Conservation (phyloP, 306 rosid species). For the Sindora glabra region DNA sequence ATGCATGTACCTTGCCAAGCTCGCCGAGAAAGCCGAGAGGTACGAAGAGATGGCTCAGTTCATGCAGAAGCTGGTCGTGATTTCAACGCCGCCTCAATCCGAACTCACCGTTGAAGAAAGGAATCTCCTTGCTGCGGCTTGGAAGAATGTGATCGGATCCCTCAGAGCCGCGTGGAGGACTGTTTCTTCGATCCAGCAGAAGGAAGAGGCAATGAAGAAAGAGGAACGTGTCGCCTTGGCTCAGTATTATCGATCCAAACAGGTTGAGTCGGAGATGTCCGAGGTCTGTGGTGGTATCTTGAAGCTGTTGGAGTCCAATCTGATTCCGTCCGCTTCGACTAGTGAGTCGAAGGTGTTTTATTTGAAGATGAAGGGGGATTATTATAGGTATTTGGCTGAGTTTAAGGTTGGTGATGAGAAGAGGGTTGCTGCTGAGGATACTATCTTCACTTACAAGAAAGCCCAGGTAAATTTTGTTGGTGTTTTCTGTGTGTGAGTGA, state of each 20-base stretch:
- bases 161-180: slow-evolving; percentile 75
- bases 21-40: slow-evolving; percentile 70
- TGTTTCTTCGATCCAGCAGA: slow-evolving; percentile 68
- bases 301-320: slow-evolving; percentile 39
- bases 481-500: background rate
- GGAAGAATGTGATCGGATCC: slow-evolving; percentile 72
- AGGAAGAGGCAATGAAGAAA: slow-evolving; percentile 63
- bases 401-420: slow-evolving; percentile 53
- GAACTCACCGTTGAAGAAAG: slow-evolving; percentile 68
- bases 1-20: slow-evolving; percentile 59
- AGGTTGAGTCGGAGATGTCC: slow-evolving; percentile 53
- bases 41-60: slow-evolving; percentile 79
- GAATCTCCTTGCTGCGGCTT: slow-evolving; percentile 59
- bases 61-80: slow-evolving; percentile 67
- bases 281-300: slow-evolving; percentile 49
- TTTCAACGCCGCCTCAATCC: slow-evolving; percentile 50
- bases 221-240: slow-evolving; percentile 58
- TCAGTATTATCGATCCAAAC: slow-evolving; percentile 62
- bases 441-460: slow-evolving; percentile 69
- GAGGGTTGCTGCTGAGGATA: slow-evolving; percentile 61
- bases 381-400: slow-evolving; percentile 68
- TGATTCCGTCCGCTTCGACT: slow-evolving; percentile 43
- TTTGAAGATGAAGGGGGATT: slow-evolving; percentile 76
- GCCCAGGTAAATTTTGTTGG: slow-evolving; percentile 50
- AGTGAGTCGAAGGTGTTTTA: slow-evolving; percentile 67